Evolutionary conservation across 2,329 filamentous ascomycete genomes (phyloP).

Genomic region (Pseudogymnoascus sp.): DNA sequence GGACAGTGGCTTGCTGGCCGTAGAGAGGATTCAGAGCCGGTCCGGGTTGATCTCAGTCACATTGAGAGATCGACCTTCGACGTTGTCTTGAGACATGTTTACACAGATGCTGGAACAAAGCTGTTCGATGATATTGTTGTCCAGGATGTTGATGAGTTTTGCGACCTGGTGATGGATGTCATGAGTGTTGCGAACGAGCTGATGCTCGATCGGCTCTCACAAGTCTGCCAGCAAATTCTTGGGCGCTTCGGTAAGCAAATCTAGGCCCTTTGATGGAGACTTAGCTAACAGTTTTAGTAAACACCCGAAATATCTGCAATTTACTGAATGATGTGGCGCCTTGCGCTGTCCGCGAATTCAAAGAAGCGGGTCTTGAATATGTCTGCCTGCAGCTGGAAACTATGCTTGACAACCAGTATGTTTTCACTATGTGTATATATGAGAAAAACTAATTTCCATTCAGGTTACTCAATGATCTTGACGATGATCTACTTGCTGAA

Average conservation of each 20-base stretch:
- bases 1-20: conserved; percentile 76
- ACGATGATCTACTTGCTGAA: conserved; percentile 72
- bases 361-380: conserved; percentile 80
- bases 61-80: conserved; percentile 65
- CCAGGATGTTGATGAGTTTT: conserved; percentile 69
- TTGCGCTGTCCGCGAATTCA: conserved; percentile 76
- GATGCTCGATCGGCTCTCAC: conserved; percentile 85
- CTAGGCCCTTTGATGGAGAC: neutral
- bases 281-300: conserved; percentile 42
- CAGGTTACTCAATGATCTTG: conserved; percentile 67
- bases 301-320: conserved; percentile 73
- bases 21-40: conserved; percentile 41
- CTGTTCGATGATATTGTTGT: conserved; percentile 72
- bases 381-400: conserved; percentile 84
- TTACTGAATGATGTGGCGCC: conserved; percentile 80
- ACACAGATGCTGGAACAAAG: conserved; percentile 71
- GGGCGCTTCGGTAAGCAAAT: conserved; percentile 58
- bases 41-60: conserved; percentile 76
- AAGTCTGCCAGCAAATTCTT: conserved; percentile 79
- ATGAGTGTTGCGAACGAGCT: conserved; percentile 86
- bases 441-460: conserved; percentile 9
- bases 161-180: conserved; percentile 84
- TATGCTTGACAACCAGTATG: conserved; percentile 74
- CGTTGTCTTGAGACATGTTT: conserved; percentile 72
- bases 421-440: conserved; percentile 25